Base-by-base conservation (phyloP, 306 rosid genomes). In the Acacia crassicarpa region DNA sequence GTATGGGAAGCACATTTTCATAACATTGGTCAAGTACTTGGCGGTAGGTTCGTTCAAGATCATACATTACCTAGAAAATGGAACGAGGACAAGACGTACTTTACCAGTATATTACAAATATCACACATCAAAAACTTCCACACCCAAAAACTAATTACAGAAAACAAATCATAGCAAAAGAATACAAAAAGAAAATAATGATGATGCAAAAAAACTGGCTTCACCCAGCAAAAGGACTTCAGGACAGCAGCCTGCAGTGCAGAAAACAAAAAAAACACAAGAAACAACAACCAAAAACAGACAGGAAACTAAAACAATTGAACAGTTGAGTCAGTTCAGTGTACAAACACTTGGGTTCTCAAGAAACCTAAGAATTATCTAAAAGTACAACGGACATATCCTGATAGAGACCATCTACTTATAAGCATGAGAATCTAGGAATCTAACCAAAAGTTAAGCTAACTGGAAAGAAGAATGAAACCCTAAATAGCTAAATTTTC, bases 241-340 rank as follows among this genome's bases (percentile, higher is more conserved):
- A 17, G 25, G 58, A 77, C 74, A 78, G 65, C 56, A 87, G 75
- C 90, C 90, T 81, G 90, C 88, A 75, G 53, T 58, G 75, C 71
- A 74, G 14, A 66, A 84, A 23, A 74, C 56, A 74, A 49, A 59
- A 32, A 32, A 32, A n/a, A n/a, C n/a, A 32, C 32, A 30, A 30
- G 27, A 27, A 27, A 27, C 27, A 80, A 70, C 69, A 72, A 11
- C 59, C 82, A 27, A 27, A 27, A 19, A 35, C 4, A 75, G 62
- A 73, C 80, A 38, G 76, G 80, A 81, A 84, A 87, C 88, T 87
- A 74, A 53, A 53, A n/a, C 53, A 43, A 70, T 72, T 63, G 4
- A 49, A 82, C 22, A 46, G 23, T 15, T 30, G 32, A 20, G 88
- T 87, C 68, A 87, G 85, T 77, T 58, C 63, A 58, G 30, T 3